Evolutionary conservation across 176 grass and related monocot genomes (phyloP).

Genomic region (Hsuehochloa calcarea): DNA sequence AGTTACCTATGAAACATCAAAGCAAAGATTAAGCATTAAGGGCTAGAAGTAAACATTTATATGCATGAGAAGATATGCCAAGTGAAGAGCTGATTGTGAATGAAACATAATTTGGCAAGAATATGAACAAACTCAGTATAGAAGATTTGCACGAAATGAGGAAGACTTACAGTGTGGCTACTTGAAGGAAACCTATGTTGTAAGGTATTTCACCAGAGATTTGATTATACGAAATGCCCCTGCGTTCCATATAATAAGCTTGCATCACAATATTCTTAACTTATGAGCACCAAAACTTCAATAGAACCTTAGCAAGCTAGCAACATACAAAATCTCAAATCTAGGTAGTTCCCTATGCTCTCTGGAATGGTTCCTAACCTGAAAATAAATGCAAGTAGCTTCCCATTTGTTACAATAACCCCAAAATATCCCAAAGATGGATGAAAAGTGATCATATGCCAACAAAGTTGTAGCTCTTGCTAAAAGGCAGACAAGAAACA

Average conservation of each 20-base stretch:
- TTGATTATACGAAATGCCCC: constrained; percentile 98
- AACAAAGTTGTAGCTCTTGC: not conserved
- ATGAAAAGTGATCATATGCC: not conserved
- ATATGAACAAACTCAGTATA: not conserved
- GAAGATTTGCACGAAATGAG: not conserved
- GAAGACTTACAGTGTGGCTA: constrained; percentile 79
- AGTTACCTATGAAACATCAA: constrained; percentile 64
- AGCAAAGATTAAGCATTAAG: constrained; percentile 1
- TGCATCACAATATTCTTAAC: not conserved
- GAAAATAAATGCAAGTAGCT: not conserved
- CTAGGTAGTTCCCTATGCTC: constrained; percentile 92
- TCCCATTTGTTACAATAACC: not conserved
- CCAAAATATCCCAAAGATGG: not conserved
- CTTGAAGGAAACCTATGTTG: constrained; percentile 99
- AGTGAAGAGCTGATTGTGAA: not conserved
- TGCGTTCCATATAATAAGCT: constrained; percentile 33
- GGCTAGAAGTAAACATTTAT: not conserved
- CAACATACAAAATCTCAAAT: constrained; percentile 89
- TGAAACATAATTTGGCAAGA: not conserved
- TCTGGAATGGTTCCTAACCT: constrained; percentile 72
- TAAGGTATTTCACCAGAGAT: constrained; percentile 98
- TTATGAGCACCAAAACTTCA: not conserved
- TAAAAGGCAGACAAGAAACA: constrained; percentile 22
- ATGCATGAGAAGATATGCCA: not conserved
- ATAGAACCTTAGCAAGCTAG: constrained; percentile 5